A percentile compares a stretch with the other conserved stretches of the same genome.
These are phyloP conservation scores for Aspergillus sp. DNA, from an alignment of 2,329 filamentous ascomycete genomes.

Conservation along the genomic window DNA sequence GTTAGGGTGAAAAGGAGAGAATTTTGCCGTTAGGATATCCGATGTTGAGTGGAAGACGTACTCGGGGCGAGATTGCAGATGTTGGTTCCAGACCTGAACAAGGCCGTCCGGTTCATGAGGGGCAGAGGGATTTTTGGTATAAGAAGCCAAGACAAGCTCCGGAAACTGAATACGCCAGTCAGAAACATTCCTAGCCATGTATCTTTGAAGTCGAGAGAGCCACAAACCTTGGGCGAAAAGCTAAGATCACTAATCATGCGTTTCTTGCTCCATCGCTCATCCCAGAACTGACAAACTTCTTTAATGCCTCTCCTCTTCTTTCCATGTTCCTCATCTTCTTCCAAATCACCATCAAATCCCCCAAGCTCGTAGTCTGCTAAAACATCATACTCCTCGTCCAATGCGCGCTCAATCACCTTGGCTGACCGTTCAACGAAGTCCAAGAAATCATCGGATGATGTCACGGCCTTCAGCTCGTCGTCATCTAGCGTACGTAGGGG, in stretches of 20 bases:
- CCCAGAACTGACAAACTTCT: constrained; percentile 89
- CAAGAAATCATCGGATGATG: constrained; percentile 85
- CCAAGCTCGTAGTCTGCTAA: constrained; percentile 88
- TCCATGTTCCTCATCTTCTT: constrained; percentile 66
- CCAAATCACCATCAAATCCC: constrained; percentile 64
- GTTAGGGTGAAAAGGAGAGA: constrained; percentile 97
- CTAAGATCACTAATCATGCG: constrained; percentile 93
- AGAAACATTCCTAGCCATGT: constrained; percentile 2
- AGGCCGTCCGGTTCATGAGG: constrained; percentile 91
- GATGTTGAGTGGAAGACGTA: constrained; percentile 96
- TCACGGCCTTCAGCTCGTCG: constrained; percentile 87
- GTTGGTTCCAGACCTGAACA: constrained; percentile 94
- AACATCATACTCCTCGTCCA: constrained; percentile 95
- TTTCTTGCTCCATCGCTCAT: constrained; percentile 94
- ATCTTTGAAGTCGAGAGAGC: not conserved
- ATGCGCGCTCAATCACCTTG: constrained; percentile 91
- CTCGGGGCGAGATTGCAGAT: constrained; percentile 89
- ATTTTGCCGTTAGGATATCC: constrained; percentile 90
- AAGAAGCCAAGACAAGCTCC: constrained; percentile 86
- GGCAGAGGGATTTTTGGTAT: constrained; percentile 94
- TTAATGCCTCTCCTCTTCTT: constrained; percentile 50
- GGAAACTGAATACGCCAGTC: constrained; percentile 56
- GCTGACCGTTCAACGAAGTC: constrained; percentile 94
- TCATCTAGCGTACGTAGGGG: constrained; percentile 73
- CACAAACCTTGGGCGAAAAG: constrained; percentile 76